Evolutionary conservation across 495 filamentous ascomycete genomes (phyloP), one percentile per base, ranked within the genome.

Genomic region (Aspergillus indologenus): DNA sequence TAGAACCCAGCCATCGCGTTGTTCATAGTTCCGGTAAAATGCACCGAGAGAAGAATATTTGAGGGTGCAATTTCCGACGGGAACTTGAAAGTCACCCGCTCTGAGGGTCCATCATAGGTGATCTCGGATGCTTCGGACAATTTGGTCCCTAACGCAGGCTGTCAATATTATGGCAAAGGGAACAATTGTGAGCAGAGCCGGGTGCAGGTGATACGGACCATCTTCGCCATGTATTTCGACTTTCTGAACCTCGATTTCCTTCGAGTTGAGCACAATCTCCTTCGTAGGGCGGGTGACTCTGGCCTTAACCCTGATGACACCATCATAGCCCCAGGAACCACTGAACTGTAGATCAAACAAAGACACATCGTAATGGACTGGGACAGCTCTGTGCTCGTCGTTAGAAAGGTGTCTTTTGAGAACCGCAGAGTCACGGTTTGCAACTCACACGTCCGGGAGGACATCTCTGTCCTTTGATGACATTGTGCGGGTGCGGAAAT

Each of bases 1-100:
- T 96, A 97, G 79, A 98, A 98, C 21, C 94, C 94, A 43, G 90
- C 88, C 92, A 98, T 96, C 61, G 89, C 85, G 67, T 92, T 90
- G 79, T 97, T 98, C 75, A 98, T 88, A 31, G 79, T 86, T 40
- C 94, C 94, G 20, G 85, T 81, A 72, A 96, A 98, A 15, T 87
- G 80, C 69, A 98, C 84, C 18, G 79, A 78, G 34, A 97, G 74
- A 4, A 82, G 65, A 42, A 85, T 83, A 57, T 90, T 83, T 8
- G 81, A 76, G 0, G 86, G 83, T 9, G 63, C 43, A 48, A 96
- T 69, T 61, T 88, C 83, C 42, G 87, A 71, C 23, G 81, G 71
- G 69, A 97, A 92, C 46, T 78, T 75, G 61, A 98, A 74, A 22
- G 85, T 88, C 22, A 85, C 86, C 50, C 91, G 83, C 74, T 97